Evolutionary conservation across 2,329 filamentous ascomycete genomes (phyloP).

Genomic region (Aspergillus puulaauensis): DNA sequence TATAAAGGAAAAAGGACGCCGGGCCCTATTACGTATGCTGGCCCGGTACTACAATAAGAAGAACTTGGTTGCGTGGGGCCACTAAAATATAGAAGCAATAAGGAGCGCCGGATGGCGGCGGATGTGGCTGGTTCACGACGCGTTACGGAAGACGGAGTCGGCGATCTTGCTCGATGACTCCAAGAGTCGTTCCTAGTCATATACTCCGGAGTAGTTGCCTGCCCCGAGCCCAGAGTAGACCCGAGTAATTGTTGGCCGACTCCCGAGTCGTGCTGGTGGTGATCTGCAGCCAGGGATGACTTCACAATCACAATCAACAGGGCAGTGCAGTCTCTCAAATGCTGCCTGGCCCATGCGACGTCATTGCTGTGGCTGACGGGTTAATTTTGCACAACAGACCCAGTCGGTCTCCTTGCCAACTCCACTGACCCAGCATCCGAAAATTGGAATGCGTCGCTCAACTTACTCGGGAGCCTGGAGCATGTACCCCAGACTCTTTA

Average conservation of each 20-base stretch:
- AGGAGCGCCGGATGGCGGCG: background rate
- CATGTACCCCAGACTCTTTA: background rate
- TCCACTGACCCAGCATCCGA: background rate
- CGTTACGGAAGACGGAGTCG: background rate
- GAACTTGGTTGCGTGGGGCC: background rate
- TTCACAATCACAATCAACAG: background rate
- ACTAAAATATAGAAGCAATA: background rate
- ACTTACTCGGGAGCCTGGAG: background rate
- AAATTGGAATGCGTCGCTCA: background rate
- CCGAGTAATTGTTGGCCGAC: background rate
- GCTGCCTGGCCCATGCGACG: background rate
- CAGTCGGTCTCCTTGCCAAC: background rate
- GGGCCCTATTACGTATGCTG: background rate
- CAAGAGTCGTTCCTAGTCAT: background rate
- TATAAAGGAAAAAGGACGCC: background rate
- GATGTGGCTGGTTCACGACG: conserved; percentile 11
- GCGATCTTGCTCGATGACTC: background rate
- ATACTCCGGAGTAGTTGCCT: background rate
- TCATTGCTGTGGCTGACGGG: background rate
- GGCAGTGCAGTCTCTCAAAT: too few species aligned
- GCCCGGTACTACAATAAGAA: background rate
- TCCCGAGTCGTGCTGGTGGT: background rate
- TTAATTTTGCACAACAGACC: background rate
- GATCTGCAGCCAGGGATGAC: conserved; percentile 9
- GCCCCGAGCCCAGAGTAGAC: background rate